Conservation (phyloP, 2,329 filamentous ascomycete genomes). For the Ophiostoma novo-ulmi region DNA sequence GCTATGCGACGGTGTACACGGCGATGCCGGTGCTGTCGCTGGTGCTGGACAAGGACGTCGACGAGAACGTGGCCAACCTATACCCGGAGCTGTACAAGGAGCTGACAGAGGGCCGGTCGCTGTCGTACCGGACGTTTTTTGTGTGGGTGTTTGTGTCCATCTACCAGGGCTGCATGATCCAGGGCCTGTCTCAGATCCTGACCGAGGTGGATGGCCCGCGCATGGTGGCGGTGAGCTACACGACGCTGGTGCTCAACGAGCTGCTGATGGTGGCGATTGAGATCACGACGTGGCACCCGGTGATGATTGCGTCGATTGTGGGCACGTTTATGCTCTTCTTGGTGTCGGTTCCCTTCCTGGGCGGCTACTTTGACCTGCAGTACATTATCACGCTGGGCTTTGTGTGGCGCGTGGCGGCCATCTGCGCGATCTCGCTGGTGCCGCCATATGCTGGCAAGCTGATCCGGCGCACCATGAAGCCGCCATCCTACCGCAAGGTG, state of each 20-base stretch:
- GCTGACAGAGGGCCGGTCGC: constrained; percentile 77
- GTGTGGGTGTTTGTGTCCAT: constrained; percentile 92
- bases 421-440: constrained; percentile 72
- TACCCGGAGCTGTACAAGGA: constrained; percentile 98
- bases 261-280: constrained; percentile 95
- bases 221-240: constrained; percentile 90
- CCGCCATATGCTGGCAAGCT: constrained; percentile 85
- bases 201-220: constrained; percentile 66
- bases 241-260: constrained; percentile 87
- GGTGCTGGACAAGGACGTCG: constrained; percentile 90
- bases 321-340: constrained; percentile 79
- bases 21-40: constrained; percentile 88
- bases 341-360: constrained; percentile 78
- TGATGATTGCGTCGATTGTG: constrained; percentile 80
- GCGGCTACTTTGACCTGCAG: constrained; percentile 78
- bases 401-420: constrained; percentile 78
- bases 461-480: constrained; percentile 77
- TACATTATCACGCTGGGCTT: constrained; percentile 80
- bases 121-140: constrained; percentile 93
- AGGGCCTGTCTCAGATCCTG: constrained; percentile 86
- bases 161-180: constrained; percentile 92
- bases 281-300: constrained; percentile 92
- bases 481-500: constrained; percentile 92
- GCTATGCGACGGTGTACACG: constrained; percentile 94
- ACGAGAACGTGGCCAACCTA: constrained; percentile 85